Base-by-base conservation (phyloP, 1,284 basidiomycete genomes). In the Phaffia rhodozyma region DNA sequence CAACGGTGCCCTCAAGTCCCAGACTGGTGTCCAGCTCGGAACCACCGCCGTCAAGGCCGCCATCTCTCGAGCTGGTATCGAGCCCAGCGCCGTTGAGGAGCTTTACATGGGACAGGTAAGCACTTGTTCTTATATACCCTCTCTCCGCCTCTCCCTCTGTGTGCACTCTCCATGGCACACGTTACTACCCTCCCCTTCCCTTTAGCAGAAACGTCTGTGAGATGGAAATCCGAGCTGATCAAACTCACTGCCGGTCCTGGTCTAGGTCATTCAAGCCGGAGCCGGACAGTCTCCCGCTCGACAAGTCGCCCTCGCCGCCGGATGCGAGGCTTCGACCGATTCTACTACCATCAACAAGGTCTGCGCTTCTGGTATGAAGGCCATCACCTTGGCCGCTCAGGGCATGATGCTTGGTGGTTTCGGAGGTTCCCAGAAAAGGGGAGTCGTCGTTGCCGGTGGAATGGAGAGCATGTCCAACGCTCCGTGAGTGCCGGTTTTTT, bases 261-360 rank as follows among this genome's bases (percentile, higher is more conserved):
- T 20, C 2, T 51, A 65, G 73, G 91, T 94, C 74, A 84, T 98
- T 65, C 91, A 94, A 76, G 91, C 94, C 29, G 94, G 94, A 71
- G 87, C 91, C 58, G 92, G 92, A 58, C 92, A 97, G 75, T 91
- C 89, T 49, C 91, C 94, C 32, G 91, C 94, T 60, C 86, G 94
- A 68, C 94, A 98, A 76, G 93, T 96, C 66, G 91, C 88, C 18
- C 86, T 97, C 69, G 82, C 79, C 66, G 83, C 92, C 34, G 94
- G 94, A 68, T 79, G 96, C 75, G 85, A 83, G 68, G 77, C 85
- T 27, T 81, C 82, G 66, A 92, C 92, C 48, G 96, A 99, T 78
- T 93, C 93, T 23, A 98, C 96, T 50, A 98, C 96, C 61, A 87
- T 99, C 79, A 99, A 99, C 83, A 96, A 97, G 77, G 90, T 98